phyloP scores from a whole-genome alignment of 179 eudicot genomes.

The Beta macrorhiza region DNA sequence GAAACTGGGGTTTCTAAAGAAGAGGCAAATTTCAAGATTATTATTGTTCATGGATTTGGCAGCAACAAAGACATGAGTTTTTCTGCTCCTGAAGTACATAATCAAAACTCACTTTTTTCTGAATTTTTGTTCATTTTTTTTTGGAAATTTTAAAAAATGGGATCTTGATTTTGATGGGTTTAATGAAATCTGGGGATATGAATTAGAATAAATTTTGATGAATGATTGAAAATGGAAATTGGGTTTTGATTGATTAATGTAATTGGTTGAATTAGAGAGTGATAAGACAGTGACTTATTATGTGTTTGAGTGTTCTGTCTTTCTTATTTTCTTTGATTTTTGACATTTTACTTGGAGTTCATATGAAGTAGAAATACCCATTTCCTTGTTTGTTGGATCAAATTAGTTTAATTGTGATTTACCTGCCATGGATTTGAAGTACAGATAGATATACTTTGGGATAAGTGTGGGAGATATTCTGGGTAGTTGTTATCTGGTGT shows the following conservation, averaged over 20 bases:
- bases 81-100: constrained; percentile 47
- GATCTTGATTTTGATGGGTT: constrained; percentile 2
- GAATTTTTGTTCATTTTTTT: neutral
- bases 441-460: neutral
- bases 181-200: neutral
- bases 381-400: neutral
- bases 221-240: neutral
- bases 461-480: neutral
- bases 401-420: neutral
- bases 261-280: neutral
- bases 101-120: neutral
- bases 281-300: constrained; percentile 4
- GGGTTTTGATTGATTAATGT: constrained; percentile 9
- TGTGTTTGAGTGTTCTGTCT: neutral
- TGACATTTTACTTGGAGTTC: neutral
- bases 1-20: constrained; percentile 60
- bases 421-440: neutral
- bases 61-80: constrained; percentile 54
- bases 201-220: neutral
- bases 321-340: neutral
- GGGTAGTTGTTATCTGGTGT: neutral
- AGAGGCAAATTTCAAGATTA: constrained; percentile 44
- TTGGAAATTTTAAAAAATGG: neutral
- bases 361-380: neutral
- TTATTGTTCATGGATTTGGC: constrained; percentile 66